A percentile compares a stretch with the other conserved stretches of the same genome.
phyloP scores from a whole-genome alignment of 116 monocot genomes.

The Iris pallida region DNA sequence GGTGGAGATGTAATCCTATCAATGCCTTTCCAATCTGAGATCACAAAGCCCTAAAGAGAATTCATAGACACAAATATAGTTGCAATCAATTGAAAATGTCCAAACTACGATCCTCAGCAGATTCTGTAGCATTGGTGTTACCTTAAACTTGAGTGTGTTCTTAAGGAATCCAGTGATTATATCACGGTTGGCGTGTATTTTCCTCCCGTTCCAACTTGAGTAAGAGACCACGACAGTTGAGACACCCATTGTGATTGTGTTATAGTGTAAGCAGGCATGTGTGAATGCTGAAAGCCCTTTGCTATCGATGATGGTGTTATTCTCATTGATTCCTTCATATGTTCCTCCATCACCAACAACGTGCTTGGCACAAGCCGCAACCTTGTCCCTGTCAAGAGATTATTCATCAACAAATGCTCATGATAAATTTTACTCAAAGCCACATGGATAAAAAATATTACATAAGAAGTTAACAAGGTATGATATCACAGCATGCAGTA shows the following conservation, averaged over 20 bases:
- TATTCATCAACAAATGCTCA: neutral
- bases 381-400: conserved; percentile 29
- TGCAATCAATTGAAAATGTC: too few species aligned
- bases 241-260: conserved; percentile 43
- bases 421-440: too few species aligned
- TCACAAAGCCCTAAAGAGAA: conserved; percentile 39
- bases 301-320: conserved; percentile 41
- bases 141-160: conserved; percentile 44
- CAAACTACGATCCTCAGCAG: too few species aligned
- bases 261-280: conserved; percentile 46
- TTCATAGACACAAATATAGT: neutral
- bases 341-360: conserved; percentile 65
- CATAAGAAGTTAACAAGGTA: too few species aligned
- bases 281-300: conserved; percentile 36
- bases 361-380: conserved; percentile 60
- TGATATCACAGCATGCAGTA: too few species aligned
- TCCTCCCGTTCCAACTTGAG: conserved; percentile 60
- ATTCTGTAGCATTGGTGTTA: neutral
- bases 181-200: conserved; percentile 51
- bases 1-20: conserved; percentile 41
- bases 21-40: conserved; percentile 50
- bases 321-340: too few species aligned
- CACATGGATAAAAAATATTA: too few species aligned
- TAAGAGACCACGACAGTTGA: conserved; percentile 58
- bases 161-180: conserved; percentile 50